Conservation (phyloP, 345 rosid species). For the Ceriops decandra region DNA sequence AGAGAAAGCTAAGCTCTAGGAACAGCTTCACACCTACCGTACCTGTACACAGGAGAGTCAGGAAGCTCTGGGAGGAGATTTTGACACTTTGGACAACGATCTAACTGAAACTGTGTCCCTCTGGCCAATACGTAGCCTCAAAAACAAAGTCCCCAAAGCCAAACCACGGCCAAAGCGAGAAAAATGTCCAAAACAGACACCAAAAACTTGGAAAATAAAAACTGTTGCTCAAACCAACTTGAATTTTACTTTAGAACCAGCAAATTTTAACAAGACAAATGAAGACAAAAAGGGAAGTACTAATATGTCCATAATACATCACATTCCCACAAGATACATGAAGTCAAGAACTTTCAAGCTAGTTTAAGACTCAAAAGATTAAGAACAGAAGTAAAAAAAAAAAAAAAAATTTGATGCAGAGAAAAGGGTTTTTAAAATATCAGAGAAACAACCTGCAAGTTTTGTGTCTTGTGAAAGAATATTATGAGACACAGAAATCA, state of each 20-base stretch:
- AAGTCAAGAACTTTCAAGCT: too few relatives aligned
- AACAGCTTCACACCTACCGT: conserved; percentile 21
- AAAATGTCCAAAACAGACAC: background rate
- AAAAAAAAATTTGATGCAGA: too few relatives aligned
- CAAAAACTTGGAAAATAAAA: background rate
- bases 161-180: background rate
- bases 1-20: conserved; percentile 18
- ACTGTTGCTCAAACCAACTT: background rate
- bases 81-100: conserved; percentile 28
- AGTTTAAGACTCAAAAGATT: too few relatives aligned
- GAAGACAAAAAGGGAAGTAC: too few relatives aligned
- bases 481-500: too few relatives aligned
- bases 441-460: too few relatives aligned
- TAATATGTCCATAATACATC: too few relatives aligned
- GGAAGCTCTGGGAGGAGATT: conserved; percentile 17
- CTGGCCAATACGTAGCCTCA: conserved; percentile 14
- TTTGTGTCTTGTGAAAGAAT: too few relatives aligned
- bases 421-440: too few relatives aligned
- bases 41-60: conserved; percentile 16
- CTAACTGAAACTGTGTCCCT: conserved; percentile 19
- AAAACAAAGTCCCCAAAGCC: background rate
- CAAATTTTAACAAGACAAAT: background rate
- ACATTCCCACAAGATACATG: too few relatives aligned
- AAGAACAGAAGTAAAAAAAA: too few relatives aligned
- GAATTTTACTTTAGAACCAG: background rate